Evolutionary conservation across 179 eudicot genomes (phyloP).

Genomic region (Sideroxylon spinosum): DNA sequence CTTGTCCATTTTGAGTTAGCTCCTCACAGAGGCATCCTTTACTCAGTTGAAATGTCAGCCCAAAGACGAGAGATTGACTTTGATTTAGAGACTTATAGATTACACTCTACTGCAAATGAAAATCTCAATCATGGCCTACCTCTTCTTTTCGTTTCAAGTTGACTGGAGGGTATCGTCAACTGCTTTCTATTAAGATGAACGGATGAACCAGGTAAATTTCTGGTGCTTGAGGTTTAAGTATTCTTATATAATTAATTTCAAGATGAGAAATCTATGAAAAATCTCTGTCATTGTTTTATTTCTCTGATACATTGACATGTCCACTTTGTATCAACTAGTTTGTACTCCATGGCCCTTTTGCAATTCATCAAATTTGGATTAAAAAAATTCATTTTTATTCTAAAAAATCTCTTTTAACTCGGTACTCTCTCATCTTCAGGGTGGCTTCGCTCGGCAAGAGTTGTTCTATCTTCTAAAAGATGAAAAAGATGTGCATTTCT

Average conservation of each 20-base stretch:
- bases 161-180: background rate
- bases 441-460: constrained; percentile 74
- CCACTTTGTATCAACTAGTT: background rate
- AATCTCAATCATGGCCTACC: background rate
- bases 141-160: background rate
- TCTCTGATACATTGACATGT: background rate
- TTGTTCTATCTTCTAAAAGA: constrained; percentile 61
- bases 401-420: background rate
- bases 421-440: constrained; percentile 35
- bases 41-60: background rate
- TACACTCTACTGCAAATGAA: background rate
- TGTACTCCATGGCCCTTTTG: too few species aligned
- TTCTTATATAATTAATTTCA: background rate
- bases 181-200: background rate
- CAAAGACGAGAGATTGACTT: background rate
- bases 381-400: background rate
- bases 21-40: background rate
- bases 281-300: too few species aligned
- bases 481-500: constrained; percentile 77
- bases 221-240: background rate
- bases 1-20: too few species aligned
- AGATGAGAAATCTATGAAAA: background rate
- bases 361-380: too few species aligned
- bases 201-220: background rate
- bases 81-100: background rate